Evolutionary conservation across 371 early-diverging fungal genomes (phyloP).

Genomic region (Rhizopus arrhizus): DNA sequence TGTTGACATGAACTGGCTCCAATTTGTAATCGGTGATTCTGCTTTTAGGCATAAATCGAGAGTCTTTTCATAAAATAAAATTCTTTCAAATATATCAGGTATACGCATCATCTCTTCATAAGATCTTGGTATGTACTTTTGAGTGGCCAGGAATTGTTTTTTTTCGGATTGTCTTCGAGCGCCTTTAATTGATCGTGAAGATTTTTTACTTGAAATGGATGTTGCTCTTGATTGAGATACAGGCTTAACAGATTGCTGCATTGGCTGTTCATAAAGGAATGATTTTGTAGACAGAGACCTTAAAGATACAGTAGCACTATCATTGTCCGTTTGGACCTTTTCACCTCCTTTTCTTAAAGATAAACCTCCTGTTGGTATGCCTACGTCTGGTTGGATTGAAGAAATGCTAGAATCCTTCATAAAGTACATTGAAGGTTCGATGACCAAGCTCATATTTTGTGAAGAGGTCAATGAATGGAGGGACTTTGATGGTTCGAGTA

Average conservation of each 20-base stretch:
- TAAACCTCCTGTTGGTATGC: neutral
- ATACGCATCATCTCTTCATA: slow-evolving; percentile 48
- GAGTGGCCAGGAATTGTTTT: slow-evolving; percentile 8
- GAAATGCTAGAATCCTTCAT: slow-evolving; percentile 2
- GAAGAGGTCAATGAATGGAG: slow-evolving; percentile 24
- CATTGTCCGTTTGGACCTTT: neutral
- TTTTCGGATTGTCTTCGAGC: slow-evolving; percentile 13
- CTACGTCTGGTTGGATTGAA: neutral
- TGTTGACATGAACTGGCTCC: slow-evolving; percentile 22
- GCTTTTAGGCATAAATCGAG: slow-evolving; percentile 31
- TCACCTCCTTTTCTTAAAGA: neutral
- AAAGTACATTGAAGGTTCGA: too few relatives aligned
- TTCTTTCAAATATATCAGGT: slow-evolving; percentile 35
- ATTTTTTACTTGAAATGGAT: slow-evolving; percentile 27
- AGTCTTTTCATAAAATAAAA: slow-evolving; percentile 43
- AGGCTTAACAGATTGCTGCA: neutral
- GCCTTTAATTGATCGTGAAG: slow-evolving; percentile 15
- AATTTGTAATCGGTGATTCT: slow-evolving; percentile 27
- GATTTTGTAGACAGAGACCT: neutral
- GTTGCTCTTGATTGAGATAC: neutral
- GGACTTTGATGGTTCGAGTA: slow-evolving; percentile 7
- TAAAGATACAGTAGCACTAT: neutral
- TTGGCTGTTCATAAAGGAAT: slow-evolving; percentile 7
- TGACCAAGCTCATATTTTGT: slow-evolving; percentile 3
- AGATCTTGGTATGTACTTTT: slow-evolving; percentile 33